Evolutionary conservation across 2,329 filamentous ascomycete genomes (phyloP).

Genomic region (Coccinonectria pachysandricola): DNA sequence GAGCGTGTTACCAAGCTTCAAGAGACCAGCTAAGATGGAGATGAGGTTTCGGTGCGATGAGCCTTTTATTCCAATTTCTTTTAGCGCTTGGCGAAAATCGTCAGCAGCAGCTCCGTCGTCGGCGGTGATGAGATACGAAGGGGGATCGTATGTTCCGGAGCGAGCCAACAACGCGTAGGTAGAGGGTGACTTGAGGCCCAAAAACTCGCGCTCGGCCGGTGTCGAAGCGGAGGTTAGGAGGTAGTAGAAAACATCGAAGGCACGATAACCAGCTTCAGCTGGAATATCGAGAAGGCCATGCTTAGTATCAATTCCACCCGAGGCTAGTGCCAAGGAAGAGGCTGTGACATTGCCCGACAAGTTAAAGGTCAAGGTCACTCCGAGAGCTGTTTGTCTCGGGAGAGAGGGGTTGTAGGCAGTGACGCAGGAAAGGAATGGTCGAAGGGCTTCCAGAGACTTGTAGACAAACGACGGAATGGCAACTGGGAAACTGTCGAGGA

Average conservation of each 20-base stretch:
- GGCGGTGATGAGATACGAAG: conserved; percentile 79
- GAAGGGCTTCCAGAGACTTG: conserved; percentile 69
- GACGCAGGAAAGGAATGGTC: conserved; percentile 78
- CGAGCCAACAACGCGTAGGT: conserved; percentile 69
- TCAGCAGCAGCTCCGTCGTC: conserved; percentile 90
- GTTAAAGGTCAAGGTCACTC: conserved; percentile 71
- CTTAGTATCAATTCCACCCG: conserved; percentile 76
- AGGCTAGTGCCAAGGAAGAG: conserved; percentile 67
- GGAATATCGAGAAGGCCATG: conserved; percentile 75
- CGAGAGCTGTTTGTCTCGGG: conserved; percentile 69
- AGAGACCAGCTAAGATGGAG: conserved; percentile 70
- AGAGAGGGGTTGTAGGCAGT: conserved; percentile 84
- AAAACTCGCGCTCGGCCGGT: conserved; percentile 76
- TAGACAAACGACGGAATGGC: conserved; percentile 65
- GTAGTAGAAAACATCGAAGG: conserved; percentile 98
- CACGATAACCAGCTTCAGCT: conserved; percentile 68
- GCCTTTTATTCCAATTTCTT: conserved; percentile 89
- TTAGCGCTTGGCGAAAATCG: conserved; percentile 79
- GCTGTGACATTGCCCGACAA: conserved; percentile 69
- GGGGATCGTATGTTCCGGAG: conserved; percentile 77
- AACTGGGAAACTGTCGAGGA: conserved; percentile 71
- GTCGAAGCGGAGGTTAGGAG: conserved; percentile 86
- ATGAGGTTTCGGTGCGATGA: conserved; percentile 72
- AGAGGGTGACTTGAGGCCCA: conserved; percentile 68
- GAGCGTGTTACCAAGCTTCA: conserved; percentile 86